These are phyloP conservation scores for Anisodus acutangulus DNA, from an alignment of 257 asterid genomes.

Conservation along the genomic window DNA sequence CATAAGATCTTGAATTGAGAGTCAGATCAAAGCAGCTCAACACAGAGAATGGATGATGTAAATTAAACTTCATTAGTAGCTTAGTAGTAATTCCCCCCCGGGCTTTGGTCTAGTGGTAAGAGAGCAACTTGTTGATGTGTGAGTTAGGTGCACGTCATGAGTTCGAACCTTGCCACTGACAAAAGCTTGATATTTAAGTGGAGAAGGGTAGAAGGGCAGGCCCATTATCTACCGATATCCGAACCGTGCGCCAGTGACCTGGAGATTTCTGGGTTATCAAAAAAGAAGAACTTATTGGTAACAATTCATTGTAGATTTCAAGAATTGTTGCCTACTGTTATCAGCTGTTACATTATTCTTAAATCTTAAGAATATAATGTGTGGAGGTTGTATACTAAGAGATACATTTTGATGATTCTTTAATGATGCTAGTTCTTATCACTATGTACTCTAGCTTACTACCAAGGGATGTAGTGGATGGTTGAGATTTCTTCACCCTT, in stretches of 20 bases:
- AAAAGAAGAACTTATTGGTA: not conserved
- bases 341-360: not conserved
- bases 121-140: not conserved
- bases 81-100: not conserved
- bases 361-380: conserved; percentile 6
- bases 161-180: not conserved
- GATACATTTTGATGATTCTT: conserved; percentile 8
- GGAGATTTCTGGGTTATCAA: not conserved
- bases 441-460: conserved; percentile 1
- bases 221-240: not conserved
- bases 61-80: conserved; percentile 9
- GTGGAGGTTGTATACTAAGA: conserved; percentile 24
- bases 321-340: not conserved
- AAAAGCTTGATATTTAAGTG: not conserved
- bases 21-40: too few relatives aligned
- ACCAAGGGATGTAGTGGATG: not conserved
- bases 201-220: not conserved
- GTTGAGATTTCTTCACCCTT: not conserved
- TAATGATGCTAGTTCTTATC: not conserved
- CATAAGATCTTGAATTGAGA: too few relatives aligned
- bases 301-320: conserved; percentile 2
- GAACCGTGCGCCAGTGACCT: not conserved
- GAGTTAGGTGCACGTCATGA: not conserved
- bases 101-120: not conserved
- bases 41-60: not conserved